Evolutionary conservation across 257 asterid species (phyloP).

Genomic region (Eustoma russellianum): DNA sequence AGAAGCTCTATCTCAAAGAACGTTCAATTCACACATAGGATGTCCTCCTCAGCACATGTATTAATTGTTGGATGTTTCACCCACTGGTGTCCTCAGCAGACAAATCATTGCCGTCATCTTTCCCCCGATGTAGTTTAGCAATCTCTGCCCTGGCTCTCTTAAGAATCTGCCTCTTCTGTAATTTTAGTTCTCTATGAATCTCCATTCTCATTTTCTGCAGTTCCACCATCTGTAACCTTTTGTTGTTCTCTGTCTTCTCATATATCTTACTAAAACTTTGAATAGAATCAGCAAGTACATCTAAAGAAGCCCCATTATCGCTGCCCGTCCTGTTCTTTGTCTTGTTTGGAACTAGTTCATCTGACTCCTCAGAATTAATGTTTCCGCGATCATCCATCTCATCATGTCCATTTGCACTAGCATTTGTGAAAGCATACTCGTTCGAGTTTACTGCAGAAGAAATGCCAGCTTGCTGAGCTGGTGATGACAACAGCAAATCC

Average conservation of each 20-base stretch:
- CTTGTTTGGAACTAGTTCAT: slow-evolving; percentile 39
- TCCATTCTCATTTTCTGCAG: slow-evolving; percentile 77
- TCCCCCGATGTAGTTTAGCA: slow-evolving; percentile 41
- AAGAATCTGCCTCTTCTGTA: slow-evolving; percentile 63
- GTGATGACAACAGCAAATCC: slow-evolving; percentile 46
- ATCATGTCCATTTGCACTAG: slow-evolving; percentile 53
- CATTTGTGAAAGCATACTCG: slow-evolving; percentile 47
- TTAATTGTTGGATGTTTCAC: slow-evolving; percentile 6
- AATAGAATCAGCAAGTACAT: slow-evolving; percentile 72
- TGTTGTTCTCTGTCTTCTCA: slow-evolving; percentile 66
- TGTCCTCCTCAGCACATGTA: too few species aligned
- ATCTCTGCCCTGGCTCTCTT: slow-evolving; percentile 78
- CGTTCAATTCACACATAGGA: not conserved
- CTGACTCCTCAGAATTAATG: slow-evolving; percentile 43
- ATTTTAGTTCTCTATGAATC: slow-evolving; percentile 58
- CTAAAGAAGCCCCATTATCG: slow-evolving; percentile 25
- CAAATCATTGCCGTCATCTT: slow-evolving; percentile 30
- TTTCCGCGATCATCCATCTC: slow-evolving; percentile 66
- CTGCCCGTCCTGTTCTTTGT: slow-evolving; percentile 16
- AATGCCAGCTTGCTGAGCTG: slow-evolving; percentile 42
- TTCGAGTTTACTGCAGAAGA: slow-evolving; percentile 67
- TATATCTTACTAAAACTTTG: slow-evolving; percentile 53
- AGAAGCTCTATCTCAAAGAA: slow-evolving; percentile 1
- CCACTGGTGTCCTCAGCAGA: slow-evolving; percentile 44
- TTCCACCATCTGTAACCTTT: slow-evolving; percentile 68